Percentiles rank a stretch among this genome's conserved stretches.
phyloP scores from a whole-genome alignment of 441 rosid species.

The Bocquillonia castaneifolia region DNA sequence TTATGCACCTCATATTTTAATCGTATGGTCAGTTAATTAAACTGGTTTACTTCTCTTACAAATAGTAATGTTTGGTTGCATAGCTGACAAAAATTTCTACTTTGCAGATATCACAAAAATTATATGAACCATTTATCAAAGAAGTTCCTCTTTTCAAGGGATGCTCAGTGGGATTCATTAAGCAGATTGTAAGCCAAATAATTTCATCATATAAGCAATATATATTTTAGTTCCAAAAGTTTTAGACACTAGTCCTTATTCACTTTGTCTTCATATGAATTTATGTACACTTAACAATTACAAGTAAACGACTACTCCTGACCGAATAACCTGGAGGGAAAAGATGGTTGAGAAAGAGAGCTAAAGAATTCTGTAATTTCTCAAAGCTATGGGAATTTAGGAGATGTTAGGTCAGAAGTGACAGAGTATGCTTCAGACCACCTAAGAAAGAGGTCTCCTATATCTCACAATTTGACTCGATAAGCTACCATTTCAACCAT shows the following conservation, averaged over 20 bases:
- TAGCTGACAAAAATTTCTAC: background rate
- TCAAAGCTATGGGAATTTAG: background rate
- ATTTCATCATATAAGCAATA: background rate
- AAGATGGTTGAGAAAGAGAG: background rate
- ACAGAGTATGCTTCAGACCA: background rate
- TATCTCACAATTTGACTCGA: background rate
- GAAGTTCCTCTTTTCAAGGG: conserved; percentile 59
- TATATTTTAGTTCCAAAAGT: background rate
- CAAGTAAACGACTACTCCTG: background rate
- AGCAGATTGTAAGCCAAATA: conserved; percentile 58
- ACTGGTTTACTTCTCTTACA: background rate
- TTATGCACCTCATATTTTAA: background rate
- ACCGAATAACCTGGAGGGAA: background rate
- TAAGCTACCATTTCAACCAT: background rate
- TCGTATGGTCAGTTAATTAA: background rate
- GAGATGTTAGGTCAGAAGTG: background rate
- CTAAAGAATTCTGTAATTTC: background rate
- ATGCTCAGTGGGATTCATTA: conserved; percentile 69
- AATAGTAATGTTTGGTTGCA: background rate
- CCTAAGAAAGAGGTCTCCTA: background rate
- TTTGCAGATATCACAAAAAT: conserved; percentile 54
- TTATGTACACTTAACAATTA: no score
- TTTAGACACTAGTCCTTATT: background rate
- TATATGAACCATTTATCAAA: conserved; percentile 57
- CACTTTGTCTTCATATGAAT: background rate